Percentiles rank a stretch among this genome's conserved stretches.
phyloP scores from a whole-genome alignment of 2,329 filamentous ascomycete species.

The Aspergillus ruber region DNA sequence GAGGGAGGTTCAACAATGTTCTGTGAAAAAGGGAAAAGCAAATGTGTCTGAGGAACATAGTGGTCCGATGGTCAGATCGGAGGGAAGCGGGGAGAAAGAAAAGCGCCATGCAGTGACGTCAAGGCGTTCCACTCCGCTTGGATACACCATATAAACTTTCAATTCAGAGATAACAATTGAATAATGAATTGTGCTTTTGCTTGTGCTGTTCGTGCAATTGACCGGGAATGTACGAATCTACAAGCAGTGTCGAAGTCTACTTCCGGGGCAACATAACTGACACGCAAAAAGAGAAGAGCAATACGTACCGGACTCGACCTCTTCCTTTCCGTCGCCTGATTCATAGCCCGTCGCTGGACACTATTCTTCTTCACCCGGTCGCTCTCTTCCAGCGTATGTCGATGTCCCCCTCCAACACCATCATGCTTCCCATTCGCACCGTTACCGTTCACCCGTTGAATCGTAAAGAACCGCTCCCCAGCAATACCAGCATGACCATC shows the following conservation, averaged over 20 bases:
- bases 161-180: neutral
- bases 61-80: neutral
- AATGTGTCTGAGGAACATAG: neutral
- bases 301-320: constrained; percentile 47
- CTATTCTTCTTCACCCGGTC: constrained; percentile 78
- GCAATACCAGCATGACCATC: constrained; percentile 42
- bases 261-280: constrained; percentile 5
- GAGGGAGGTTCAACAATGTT: neutral
- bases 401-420: constrained; percentile 64
- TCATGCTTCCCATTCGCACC: constrained; percentile 66
- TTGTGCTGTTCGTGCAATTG: neutral
- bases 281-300: constrained; percentile 2
- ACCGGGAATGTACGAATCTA: neutral
- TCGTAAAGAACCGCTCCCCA: constrained; percentile 61
- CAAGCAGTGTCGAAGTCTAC: neutral
- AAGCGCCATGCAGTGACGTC: constrained; percentile 12
- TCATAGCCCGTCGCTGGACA: constrained; percentile 59
- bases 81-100: constrained; percentile 2
- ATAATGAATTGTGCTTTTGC: neutral
- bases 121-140: constrained; percentile 9
- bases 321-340: constrained; percentile 60
- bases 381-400: constrained; percentile 65
- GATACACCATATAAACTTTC: neutral
- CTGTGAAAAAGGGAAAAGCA: neutral
- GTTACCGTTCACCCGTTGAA: constrained; percentile 72